These are phyloP conservation scores for Pseudogymnoascus sp. DNA, from an alignment of 2,329 filamentous ascomycete species.

Conservation along the genomic window DNA sequence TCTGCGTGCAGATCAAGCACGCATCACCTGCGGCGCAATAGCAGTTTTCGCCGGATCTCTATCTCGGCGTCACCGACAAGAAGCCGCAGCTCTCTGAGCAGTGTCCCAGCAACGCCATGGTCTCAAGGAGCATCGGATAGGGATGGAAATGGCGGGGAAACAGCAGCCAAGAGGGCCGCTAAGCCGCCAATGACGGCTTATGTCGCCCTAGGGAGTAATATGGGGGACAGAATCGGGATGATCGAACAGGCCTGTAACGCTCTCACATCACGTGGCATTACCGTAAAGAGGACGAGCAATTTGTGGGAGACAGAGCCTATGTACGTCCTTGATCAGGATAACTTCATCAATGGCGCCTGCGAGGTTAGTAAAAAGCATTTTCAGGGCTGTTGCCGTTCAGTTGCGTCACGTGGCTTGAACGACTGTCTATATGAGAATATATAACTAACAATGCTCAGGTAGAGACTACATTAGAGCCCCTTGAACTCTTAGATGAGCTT, in stretches of 20 bases:
- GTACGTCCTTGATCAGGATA: constrained; percentile 85
- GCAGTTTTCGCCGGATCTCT: not conserved
- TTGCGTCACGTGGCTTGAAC: not conserved
- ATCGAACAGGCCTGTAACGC: constrained; percentile 77
- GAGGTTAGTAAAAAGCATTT: constrained; percentile 53
- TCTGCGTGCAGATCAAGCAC: constrained; percentile 4
- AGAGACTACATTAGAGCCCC: constrained; percentile 67
- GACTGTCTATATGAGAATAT: not conserved
- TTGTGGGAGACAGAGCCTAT: constrained; percentile 95
- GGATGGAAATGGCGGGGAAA: not conserved
- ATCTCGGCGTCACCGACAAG: constrained; percentile 1
- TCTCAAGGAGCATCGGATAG: constrained; percentile 10
- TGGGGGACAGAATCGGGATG: constrained; percentile 75
- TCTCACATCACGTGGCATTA: constrained; percentile 68
- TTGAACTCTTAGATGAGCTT: constrained; percentile 69
- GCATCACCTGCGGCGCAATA: not conserved
- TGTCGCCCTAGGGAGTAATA: constrained; percentile 85
- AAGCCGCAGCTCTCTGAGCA: constrained; percentile 11
- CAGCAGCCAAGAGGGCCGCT: constrained; percentile 3
- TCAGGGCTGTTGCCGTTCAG: not conserved
- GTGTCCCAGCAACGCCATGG: constrained; percentile 16
- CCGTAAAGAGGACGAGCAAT: constrained; percentile 70
- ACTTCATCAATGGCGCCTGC: constrained; percentile 86
- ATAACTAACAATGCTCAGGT: constrained; percentile 46
- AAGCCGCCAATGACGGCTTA: constrained; percentile 45